Evolutionary conservation across 768 basidiomycete genomes (phyloP).

Genomic region (Boletellus ananiceps): DNA sequence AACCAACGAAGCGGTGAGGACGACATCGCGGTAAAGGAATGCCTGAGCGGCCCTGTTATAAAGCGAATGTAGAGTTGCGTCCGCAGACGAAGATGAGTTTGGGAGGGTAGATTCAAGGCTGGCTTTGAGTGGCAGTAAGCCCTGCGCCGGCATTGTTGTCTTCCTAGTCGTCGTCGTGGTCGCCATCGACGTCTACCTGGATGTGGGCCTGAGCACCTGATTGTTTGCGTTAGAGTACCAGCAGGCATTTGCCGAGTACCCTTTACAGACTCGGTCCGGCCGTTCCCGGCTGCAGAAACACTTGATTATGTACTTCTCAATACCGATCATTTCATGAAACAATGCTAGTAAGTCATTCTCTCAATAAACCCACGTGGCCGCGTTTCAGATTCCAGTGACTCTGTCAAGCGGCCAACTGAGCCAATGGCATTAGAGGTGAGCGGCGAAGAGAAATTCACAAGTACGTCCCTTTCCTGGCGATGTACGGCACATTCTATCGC

Average conservation of each 20-base stretch:
- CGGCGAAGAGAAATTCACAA: too few relatives aligned
- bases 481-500: too few relatives aligned
- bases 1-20: constrained; percentile 61
- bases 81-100: constrained; percentile 22
- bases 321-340: too few relatives aligned
- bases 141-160: constrained; percentile 19
- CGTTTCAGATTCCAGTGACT: too few relatives aligned
- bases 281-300: neutral
- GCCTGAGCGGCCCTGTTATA: constrained; percentile 76
- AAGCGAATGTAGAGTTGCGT: constrained; percentile 59
- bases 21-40: constrained; percentile 69
- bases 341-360: too few relatives aligned
- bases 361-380: too few relatives aligned
- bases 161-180: constrained; percentile 38
- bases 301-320: neutral
- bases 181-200: constrained; percentile 44
- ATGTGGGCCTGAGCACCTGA: constrained; percentile 14
- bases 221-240: constrained; percentile 8
- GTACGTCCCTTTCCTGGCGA: too few relatives aligned
- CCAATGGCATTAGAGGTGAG: too few relatives aligned
- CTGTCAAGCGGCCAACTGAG: too few relatives aligned
- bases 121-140: constrained; percentile 36
- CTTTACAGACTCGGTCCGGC: neutral
- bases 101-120: constrained; percentile 6
- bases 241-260: neutral